Evolutionary conservation across 2,329 filamentous ascomycete genomes (phyloP), one percentile per base, ranked within the genome.

Genomic region (Neodidymelliopsis sp.): DNA sequence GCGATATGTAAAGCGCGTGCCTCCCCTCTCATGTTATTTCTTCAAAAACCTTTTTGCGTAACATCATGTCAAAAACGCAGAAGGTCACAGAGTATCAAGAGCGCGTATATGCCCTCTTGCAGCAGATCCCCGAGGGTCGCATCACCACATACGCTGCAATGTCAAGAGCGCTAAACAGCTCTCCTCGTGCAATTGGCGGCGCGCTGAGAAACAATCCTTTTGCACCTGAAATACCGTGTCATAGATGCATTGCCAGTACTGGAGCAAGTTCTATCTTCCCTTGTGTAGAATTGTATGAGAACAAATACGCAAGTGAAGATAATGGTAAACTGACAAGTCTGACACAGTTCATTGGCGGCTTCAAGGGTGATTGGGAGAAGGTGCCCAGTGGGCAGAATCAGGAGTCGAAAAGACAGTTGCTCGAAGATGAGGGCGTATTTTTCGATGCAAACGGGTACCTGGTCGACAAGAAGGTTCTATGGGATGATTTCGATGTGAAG

Each of bases 91-190:
- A 60, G 35, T 74, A 68, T 41, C 72, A 75, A 45, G 66, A 70
- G 34, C 73, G 72, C 36, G 80, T 95, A 54, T 93, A 91, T 76
- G 75, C 80, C 2, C 80, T 88, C 4, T 83, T 95, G 3, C 86
- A 87, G 65, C 88, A 91, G 65, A 89, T 96, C 51, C 91, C 91
- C 1, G 72, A 75, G 12, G 91, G 91, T 23, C 79, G 79, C 43
- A 87, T 91, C 65, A 90, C 88, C 0, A 93, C 90, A 0, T 95
- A 96, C 74, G 87, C 83, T 3, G 79, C 87, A 1, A 77, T 96
- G 42, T 84, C 91, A 0, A 79, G 79, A 7, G 81, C 87, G 49
- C 79, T 93, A 12, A 71, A 77, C 9, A 90, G 88, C 16, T 90
- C 87, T 3, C 87, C 90, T 2, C 80, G 90, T 30, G 90, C 90